Evolutionary conservation across 129 eudicot species (phyloP), one percentile per base, ranked within the genome.

Genomic region (Escallonia rubra): DNA sequence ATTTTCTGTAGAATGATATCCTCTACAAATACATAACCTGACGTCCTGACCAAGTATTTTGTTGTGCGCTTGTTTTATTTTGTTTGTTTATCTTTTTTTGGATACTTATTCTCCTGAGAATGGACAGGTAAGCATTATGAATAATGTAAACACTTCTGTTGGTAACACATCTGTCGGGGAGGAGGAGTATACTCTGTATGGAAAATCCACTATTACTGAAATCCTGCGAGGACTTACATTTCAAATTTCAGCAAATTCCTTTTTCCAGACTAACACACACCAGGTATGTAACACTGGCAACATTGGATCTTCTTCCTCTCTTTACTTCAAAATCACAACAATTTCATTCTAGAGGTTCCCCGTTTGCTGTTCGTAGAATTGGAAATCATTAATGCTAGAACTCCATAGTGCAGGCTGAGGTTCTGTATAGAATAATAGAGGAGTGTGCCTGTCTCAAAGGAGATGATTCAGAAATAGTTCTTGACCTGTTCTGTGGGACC

Each of bases 161-260:
- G 99, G 95, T 43, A 93, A 87, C 88, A 89, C 96, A 57, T 86
- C 99, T 48, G 83, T 84, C 62, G 99, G 99, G 61, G 99, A 93
- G 86, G 67, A 75, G 81, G 99, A 93, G 70, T 83, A 93, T 75
- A 79, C 83, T 14, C 66, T 93, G 38, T 84, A 86, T 55, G 99
- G 99, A 50, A 84, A 85, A 79, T 65, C 96, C 63, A 84, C 88
- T 6, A 93, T 93, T 69, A 78, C 90, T 23, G 99, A 93, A 78
- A 76, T 70, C 57, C 74, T 89, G 63, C 78, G 96, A 75, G 96
- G 99, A 59, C 79, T 86, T 46, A 80, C 83, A 16, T 93, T 93
- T 46, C 93, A 93, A 78, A 93, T 93, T 67, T 93, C 97, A 8
- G 99, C 99, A 9, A 86, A 89, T 70, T 89, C 96, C 76, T 86